These are phyloP conservation scores for Ophidiomyces ophidiicola DNA, from an alignment of 2,329 filamentous ascomycete species.

Conservation along the genomic window DNA sequence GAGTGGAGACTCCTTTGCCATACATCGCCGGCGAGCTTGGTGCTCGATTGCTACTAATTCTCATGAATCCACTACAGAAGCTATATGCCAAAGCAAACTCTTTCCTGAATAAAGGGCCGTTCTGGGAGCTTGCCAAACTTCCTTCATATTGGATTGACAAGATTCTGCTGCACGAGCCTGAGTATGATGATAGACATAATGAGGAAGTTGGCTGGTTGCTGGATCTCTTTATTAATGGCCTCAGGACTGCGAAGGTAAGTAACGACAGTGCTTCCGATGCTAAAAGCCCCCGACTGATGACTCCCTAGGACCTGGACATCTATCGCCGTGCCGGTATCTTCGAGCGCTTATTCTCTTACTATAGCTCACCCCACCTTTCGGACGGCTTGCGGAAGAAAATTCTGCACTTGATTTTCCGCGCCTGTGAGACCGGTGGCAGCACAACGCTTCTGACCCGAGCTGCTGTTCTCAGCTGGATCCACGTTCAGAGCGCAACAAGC, in stretches of 20 bases:
- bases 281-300: background rate
- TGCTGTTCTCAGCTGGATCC: constrained; percentile 63
- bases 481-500: constrained; percentile 44
- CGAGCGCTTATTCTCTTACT: constrained; percentile 60
- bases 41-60: constrained; percentile 53
- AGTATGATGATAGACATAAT: constrained; percentile 60
- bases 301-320: constrained; percentile 34
- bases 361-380: constrained; percentile 53
- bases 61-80: constrained; percentile 64
- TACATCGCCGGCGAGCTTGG: constrained; percentile 68
- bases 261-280: background rate
- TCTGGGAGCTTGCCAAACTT: constrained; percentile 53
- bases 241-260: constrained; percentile 42
- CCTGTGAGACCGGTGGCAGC: constrained; percentile 57
- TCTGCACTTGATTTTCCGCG: constrained; percentile 50
- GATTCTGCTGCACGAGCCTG: constrained; percentile 61
- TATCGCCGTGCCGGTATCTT: constrained; percentile 52
- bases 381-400: constrained; percentile 51
- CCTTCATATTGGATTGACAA: constrained; percentile 52
- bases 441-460: constrained; percentile 69
- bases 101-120: constrained; percentile 65
- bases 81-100: constrained; percentile 78
- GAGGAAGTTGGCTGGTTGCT: constrained; percentile 65
- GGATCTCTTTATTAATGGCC: constrained; percentile 55
- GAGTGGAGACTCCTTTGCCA: constrained; percentile 50